These are phyloP conservation scores for Chlamydomonas eustigma DNA, from an alignment of 139 green algal species.

Conservation along the genomic window DNA sequence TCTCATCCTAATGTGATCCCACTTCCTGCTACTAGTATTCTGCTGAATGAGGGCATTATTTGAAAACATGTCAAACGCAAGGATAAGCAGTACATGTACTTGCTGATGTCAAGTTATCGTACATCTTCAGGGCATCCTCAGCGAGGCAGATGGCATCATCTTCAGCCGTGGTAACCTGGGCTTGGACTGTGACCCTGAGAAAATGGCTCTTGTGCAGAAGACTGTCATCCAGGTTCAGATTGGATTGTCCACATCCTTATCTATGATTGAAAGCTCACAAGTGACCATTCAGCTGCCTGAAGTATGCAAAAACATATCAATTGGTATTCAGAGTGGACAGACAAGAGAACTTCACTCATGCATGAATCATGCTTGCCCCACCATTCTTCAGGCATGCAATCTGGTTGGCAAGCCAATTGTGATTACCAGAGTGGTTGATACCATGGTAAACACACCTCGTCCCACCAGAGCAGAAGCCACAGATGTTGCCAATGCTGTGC, in stretches of 20 bases:
- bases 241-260: too few species aligned
- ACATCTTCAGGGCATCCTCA: conserved; percentile 68
- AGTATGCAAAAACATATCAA: too few species aligned
- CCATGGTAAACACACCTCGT: conserved; percentile 77
- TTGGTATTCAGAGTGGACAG: neutral
- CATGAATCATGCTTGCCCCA: conserved; percentile 64
- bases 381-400: conserved; percentile 65
- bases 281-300: too few species aligned
- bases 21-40: too few species aligned
- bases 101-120: too few species aligned
- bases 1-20: too few species aligned
- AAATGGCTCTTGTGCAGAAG: conserved; percentile 84
- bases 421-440: conserved; percentile 86
- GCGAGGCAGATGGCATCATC: conserved; percentile 79
- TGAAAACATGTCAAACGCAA: too few species aligned
- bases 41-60: too few species aligned
- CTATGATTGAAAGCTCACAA: too few species aligned
- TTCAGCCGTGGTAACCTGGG: conserved; percentile 76
- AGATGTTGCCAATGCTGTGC: conserved; percentile 83
- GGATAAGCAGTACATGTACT: too few species aligned
- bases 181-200: conserved; percentile 81
- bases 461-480: conserved; percentile 89
- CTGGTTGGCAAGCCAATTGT: conserved; percentile 81
- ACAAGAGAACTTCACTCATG: neutral
- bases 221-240: conserved; percentile 49